Evolutionary conservation across 805 yeast species (phyloP).

Genomic region (Candida awuae): DNA sequence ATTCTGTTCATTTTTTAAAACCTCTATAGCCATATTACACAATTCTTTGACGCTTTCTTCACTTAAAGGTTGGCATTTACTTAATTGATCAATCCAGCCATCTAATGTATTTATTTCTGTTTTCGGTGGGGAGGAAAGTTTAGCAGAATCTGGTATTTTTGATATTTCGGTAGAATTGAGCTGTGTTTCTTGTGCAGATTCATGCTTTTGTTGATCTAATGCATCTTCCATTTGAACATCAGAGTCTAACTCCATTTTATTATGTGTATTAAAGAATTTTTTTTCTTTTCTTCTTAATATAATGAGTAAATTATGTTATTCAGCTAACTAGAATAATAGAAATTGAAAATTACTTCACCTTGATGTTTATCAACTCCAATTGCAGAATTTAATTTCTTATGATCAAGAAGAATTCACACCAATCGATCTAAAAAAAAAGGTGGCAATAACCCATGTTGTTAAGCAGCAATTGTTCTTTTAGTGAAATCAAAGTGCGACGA

Average conservation of each 20-base stretch:
- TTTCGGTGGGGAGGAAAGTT: slow-evolving; percentile 26
- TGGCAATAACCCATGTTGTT: too few species aligned
- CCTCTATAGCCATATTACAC: slow-evolving; percentile 88
- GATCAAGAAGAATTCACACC: too few species aligned
- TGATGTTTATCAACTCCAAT: too few species aligned
- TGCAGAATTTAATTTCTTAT: too few species aligned
- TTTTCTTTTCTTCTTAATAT: not conserved
- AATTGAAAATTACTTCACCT: too few species aligned
- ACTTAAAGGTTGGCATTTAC: slow-evolving; percentile 70
- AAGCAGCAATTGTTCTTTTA: too few species aligned
- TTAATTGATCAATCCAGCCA: slow-evolving; percentile 75
- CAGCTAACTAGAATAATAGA: too few species aligned
- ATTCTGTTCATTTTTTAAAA: slow-evolving; percentile 83
- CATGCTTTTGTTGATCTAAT: slow-evolving; percentile 27
- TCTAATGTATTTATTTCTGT: slow-evolving; percentile 57
- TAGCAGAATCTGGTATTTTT: slow-evolving; percentile 9
- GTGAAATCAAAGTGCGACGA: too few species aligned
- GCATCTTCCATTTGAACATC: slow-evolving; percentile 86
- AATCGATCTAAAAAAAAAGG: too few species aligned
- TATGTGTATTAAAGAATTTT: not conserved
- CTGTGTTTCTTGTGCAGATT: not conserved
- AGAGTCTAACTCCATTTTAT: slow-evolving; percentile 61
- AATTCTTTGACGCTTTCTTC: slow-evolving; percentile 73
- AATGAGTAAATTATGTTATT: too few species aligned
- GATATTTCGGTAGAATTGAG: not conserved